A percentile compares a stretch with the other conserved stretches of the same genome.
phyloP scores from a whole-genome alignment of 257 asterid genomes.

The Pogostemon cablin region DNA sequence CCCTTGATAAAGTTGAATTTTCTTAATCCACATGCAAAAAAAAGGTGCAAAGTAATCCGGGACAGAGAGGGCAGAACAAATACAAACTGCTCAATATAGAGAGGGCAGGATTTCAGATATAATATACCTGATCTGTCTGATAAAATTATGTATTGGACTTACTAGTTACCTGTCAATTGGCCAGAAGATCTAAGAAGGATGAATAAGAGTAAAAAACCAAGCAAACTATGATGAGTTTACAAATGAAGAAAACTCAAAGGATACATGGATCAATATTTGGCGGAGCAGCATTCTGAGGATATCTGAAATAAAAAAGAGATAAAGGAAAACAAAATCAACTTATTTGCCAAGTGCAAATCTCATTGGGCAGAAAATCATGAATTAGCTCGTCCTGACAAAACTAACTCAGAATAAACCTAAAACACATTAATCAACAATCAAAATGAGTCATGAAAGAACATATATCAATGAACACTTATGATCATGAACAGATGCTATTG shows the following conservation, averaged over 20 bases:
- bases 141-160: not conserved
- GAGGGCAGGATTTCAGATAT: not conserved
- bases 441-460: not conserved
- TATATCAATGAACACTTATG: not conserved
- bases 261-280: conserved; percentile 91
- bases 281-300: conserved; percentile 76
- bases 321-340: conserved; percentile 25
- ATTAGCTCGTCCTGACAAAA: conserved; percentile 19
- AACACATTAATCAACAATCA: conserved; percentile 25
- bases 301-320: conserved; percentile 54
- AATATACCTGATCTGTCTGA: not conserved
- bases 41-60: too few relatives aligned
- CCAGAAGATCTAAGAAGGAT: not conserved
- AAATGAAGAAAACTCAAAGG: conserved; percentile 44
- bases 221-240: conserved; percentile 20
- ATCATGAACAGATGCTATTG: conserved; percentile 5
- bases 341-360: conserved; percentile 20
- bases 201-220: conserved; percentile 24
- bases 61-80: not conserved
- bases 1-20: too few relatives aligned
- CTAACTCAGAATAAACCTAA: conserved; percentile 3
- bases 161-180: not conserved
- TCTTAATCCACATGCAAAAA: too few relatives aligned
- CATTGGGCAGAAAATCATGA: conserved; percentile 23
- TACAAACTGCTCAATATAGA: not conserved